phyloP scores from a whole-genome alignment of 2,329 filamentous ascomycete species.

The Coniochaeta ligniaria region DNA sequence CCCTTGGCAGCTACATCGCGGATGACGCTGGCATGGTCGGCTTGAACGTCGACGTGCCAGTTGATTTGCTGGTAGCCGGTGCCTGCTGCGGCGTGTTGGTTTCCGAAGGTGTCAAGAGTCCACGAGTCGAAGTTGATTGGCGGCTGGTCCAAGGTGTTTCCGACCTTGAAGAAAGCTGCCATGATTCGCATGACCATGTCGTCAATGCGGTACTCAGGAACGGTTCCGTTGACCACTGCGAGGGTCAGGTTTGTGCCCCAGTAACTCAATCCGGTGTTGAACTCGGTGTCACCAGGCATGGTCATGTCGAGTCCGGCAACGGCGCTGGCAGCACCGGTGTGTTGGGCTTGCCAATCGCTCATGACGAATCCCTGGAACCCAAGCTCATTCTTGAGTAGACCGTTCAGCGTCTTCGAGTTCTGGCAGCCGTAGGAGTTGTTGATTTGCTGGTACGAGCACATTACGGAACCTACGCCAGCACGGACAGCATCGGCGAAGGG shows the following conservation, averaged over 20 bases:
- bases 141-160: conserved; percentile 35
- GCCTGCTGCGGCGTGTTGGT: conserved; percentile 54
- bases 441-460: conserved; percentile 54
- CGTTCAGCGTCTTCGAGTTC: conserved; percentile 56
- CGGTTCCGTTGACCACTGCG: conserved; percentile 79
- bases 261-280: conserved; percentile 65
- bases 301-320: conserved; percentile 75
- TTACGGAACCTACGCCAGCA: conserved; percentile 41
- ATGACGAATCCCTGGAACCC: conserved; percentile 61
- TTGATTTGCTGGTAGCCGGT: conserved; percentile 64
- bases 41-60: conserved; percentile 76
- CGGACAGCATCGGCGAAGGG: conserved; percentile 56
- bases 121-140: conserved; percentile 83
- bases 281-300: conserved; percentile 80
- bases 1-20: conserved; percentile 72
- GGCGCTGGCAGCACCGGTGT: conserved; percentile 58
- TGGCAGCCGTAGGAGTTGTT: conserved; percentile 63
- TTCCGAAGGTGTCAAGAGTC: conserved; percentile 70
- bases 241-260: conserved; percentile 87
- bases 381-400: conserved; percentile 56
- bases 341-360: conserved; percentile 56
- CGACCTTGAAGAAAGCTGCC: conserved; percentile 62
- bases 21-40: conserved; percentile 64
- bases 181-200: conserved; percentile 87
- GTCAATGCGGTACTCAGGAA: conserved; percentile 81